Base-by-base conservation (phyloP, 1,139 yeast species). In the Saccharomyces hybrid region DNA sequence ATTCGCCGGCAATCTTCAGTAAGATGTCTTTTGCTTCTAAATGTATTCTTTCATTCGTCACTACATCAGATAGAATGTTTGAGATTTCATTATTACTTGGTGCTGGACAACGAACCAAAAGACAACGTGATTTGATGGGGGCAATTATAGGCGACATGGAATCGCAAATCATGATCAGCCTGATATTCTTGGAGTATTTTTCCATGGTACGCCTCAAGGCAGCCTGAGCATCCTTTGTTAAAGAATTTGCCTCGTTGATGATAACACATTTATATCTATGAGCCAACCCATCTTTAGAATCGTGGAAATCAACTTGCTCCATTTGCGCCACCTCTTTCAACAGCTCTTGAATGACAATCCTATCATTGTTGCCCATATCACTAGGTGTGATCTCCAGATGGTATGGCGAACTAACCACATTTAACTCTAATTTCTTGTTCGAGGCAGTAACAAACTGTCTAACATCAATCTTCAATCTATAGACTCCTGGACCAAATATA, bases 141-240 rank as follows among this genome's bases (percentile, higher is more conserved):
- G 91, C 85, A 60, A 93, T 93, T 57, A 93, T 90, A 61, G 88
- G 88, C 29, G 97, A 88, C 31, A 96, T 88, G 7, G 97, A 82
- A 67, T 88, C 93, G 63, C 97, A 88, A 32, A 93, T 79, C 75
- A 93, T 75, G 52, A 95, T 82, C 60, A 93, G 75, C 59, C 99
- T 80, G 62, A 93, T 82, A 66, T 89, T 91, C 25, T 86, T 79
- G 3, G 97, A 88, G 72, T 91, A 93, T 68, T 93, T 93, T 68
- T 93, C 99, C 98, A 93, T 95, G 0, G 99, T 93, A 68, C 99
- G 81, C 73, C 99, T 80, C 63, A 93, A 75, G 0, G 99, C 99
- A 68, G 91, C 97, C 70, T 93, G 99, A 0, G 99, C 99, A 50
- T 96, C 97, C 0, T 97, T 91, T 0, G 99, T 93, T 91, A 93